Conservation (phyloP, 2,329 filamentous ascomycete species). For the Aspergillus sp. region DNA sequence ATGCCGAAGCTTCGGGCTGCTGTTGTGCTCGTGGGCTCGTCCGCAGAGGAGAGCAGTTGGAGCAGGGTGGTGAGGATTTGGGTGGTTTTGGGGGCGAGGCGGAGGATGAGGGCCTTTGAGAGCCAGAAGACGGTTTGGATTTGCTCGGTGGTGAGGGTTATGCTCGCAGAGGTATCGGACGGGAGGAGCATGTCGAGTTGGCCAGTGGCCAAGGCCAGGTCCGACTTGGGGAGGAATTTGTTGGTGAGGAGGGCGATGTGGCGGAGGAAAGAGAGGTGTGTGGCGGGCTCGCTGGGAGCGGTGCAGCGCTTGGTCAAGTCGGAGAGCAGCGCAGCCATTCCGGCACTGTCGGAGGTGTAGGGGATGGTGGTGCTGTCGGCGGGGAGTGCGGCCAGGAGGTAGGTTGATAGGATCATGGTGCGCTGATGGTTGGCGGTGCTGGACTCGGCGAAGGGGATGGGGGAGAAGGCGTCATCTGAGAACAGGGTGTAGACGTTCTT, state of each 20-base stretch:
- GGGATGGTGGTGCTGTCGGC: conserved; percentile 35
- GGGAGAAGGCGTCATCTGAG: conserved; percentile 32
- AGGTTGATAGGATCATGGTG: conserved; percentile 57
- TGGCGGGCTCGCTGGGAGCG: conserved; percentile 30
- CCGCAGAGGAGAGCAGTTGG: conserved; percentile 42
- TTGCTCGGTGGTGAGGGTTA: conserved; percentile 31
- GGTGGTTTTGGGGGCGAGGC: conserved; percentile 49
- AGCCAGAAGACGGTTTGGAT: conserved; percentile 61
- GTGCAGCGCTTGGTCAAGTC: conserved; percentile 36
- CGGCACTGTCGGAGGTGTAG: conserved; percentile 22
- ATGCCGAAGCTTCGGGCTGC: conserved; percentile 59
- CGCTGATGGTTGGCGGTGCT: conserved; percentile 37
- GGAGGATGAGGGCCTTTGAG: conserved; percentile 59
- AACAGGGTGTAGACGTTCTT: conserved; percentile 57
- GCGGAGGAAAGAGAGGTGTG: conserved; percentile 42
- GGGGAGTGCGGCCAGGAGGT: conserved; percentile 54
- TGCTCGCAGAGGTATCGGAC: conserved; percentile 15
- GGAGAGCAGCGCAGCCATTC: conserved; percentile 35
- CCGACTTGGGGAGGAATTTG: conserved; percentile 39
- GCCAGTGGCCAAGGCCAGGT: conserved; percentile 29
- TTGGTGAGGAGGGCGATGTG: conserved; percentile 43
- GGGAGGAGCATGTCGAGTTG: conserved; percentile 34
- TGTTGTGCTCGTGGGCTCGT: conserved; percentile 48
- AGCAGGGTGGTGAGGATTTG: conserved; percentile 53
- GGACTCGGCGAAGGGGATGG: conserved; percentile 34